Evolutionary conservation across 208 protist genomes (phyloP), one percentile per base, ranked within the genome.

Genomic region (Trypanosoma vivax): DNA sequence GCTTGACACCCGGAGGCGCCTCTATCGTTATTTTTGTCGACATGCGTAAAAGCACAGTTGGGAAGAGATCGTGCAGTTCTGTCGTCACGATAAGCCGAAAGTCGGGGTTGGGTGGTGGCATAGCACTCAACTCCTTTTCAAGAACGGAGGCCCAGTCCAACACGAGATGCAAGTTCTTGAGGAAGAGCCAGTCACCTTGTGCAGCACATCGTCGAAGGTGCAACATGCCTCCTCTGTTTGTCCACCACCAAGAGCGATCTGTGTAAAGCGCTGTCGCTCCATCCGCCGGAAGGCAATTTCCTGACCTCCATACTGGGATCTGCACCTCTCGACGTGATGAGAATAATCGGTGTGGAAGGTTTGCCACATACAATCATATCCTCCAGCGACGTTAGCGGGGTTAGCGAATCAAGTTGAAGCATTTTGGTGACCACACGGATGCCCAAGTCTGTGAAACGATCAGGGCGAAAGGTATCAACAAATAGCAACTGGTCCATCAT

Each of bases 111-210:
- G 82, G 77, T 46, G 70, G 58, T 29, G 73, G 70, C 74, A 97
- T 88, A 21, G 78, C 45, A 49, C 77, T 81, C 25, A 98, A 62
- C 61, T 94, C 84, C 58, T 97, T 96, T 57, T 98, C 94, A 5
- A 98, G 73, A 23, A 80, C 63, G 0, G 82, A 67, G 11, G 96
- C 78, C 95, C 97, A 99, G 52, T 74, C 70, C 9, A 95, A 69
- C n/a, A 97, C 95, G 0, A 98, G 70, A 71, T 99, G 96, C 11
- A 98, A 59, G 63, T 99, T 98, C 78, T 99, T 99, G 10, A 99
- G 69, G 53, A 94, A 92, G 10, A 97, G 56, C 94, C 92, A 98
- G 46, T 87, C 70, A 25, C 95, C 95, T 28, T 88, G 71, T 40
- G 56, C 71, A 23, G 90, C 83, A 50, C 83, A 88, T 25, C 82